Conservation (phyloP, 306 rosid species). For the Glycine tomentella region DNA sequence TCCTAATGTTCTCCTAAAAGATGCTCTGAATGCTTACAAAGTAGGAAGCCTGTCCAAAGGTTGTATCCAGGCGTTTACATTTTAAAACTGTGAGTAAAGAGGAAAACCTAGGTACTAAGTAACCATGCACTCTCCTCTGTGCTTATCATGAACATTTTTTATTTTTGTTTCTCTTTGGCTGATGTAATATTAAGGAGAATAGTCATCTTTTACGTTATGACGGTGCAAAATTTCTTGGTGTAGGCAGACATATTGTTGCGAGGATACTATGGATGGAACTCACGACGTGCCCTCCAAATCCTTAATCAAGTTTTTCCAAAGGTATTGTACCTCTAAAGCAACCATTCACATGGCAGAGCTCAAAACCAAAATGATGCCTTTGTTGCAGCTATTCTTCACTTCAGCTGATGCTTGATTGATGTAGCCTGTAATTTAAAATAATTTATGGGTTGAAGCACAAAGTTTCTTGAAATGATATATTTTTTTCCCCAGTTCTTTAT, state of each 20-base stretch:
- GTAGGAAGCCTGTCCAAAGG: background rate
- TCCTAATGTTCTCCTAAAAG: conserved; percentile 35
- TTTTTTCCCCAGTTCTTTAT: background rate
- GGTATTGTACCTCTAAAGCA: conserved; percentile 57
- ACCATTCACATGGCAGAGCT: conserved; percentile 3
- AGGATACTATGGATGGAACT: conserved; percentile 95
- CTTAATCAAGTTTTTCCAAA: conserved; percentile 81
- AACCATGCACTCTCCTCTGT: background rate
- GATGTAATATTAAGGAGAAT: background rate
- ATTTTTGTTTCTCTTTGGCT: background rate
- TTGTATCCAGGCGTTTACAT: conserved; percentile 4
- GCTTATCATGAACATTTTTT: conserved; percentile 7
- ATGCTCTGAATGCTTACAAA: conserved; percentile 14
- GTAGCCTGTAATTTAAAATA: conserved; percentile 35
- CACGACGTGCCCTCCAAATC: conserved; percentile 82
- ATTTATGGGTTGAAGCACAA: conserved; percentile 5
- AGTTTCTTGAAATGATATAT: conserved; percentile 20
- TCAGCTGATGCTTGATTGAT: background rate
- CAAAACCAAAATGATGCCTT: conserved; percentile 10
- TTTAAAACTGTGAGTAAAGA: conserved; percentile 20
- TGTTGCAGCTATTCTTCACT: conserved; percentile 30
- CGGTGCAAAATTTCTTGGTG: conserved; percentile 36
- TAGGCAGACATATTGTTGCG: conserved; percentile 86
- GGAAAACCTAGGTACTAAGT: background rate
- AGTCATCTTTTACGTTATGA: conserved; percentile 23